phyloP scores from a whole-genome alignment of 2,329 filamentous ascomycete species.

The Bipolaris zeicola region DNA sequence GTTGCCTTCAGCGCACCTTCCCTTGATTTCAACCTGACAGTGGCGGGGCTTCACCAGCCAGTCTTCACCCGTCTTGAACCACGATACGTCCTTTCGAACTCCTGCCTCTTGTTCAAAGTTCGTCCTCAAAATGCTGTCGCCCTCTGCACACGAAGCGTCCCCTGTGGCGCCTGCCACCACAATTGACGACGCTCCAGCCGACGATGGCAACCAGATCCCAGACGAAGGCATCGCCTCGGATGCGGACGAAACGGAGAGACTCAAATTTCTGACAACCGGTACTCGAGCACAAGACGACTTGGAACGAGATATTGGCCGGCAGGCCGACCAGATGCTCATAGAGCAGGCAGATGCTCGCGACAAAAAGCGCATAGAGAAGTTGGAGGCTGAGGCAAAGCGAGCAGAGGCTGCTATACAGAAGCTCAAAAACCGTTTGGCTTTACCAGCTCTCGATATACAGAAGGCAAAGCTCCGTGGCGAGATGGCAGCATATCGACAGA shows the following conservation, averaged over 20 bases:
- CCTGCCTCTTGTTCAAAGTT: neutral
- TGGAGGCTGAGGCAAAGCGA: slow-evolving; percentile 58
- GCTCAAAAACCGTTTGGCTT: slow-evolving; percentile 61
- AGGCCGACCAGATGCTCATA: slow-evolving; percentile 65
- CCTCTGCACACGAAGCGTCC: slow-evolving; percentile 14
- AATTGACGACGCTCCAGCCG: slow-evolving; percentile 14
- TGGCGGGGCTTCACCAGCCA: neutral
- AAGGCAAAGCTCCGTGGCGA: slow-evolving; percentile 67
- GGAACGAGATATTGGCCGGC: slow-evolving; percentile 79
- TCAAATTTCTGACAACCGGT: slow-evolving; percentile 47
- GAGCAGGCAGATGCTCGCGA: slow-evolving; percentile 69
- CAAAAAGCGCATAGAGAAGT: slow-evolving; percentile 66
- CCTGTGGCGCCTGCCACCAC: slow-evolving; percentile 17
- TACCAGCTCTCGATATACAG: slow-evolving; percentile 60
- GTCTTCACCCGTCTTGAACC: neutral
- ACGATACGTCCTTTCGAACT: neutral
- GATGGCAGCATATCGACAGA: slow-evolving; percentile 67
- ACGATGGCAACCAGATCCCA: slow-evolving; percentile 16
- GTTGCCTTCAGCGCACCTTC: slow-evolving; percentile 23
- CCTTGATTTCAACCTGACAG: neutral
- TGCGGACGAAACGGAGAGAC: slow-evolving; percentile 50
- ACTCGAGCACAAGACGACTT: slow-evolving; percentile 85
- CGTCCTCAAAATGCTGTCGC: slow-evolving; percentile 17
- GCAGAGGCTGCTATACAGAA: slow-evolving; percentile 69
- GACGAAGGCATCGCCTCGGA: slow-evolving; percentile 36